Evolutionary conservation across 345 rosid genomes (phyloP), one percentile per base, ranked within the genome.

Genomic region (Acer yangbiense): DNA sequence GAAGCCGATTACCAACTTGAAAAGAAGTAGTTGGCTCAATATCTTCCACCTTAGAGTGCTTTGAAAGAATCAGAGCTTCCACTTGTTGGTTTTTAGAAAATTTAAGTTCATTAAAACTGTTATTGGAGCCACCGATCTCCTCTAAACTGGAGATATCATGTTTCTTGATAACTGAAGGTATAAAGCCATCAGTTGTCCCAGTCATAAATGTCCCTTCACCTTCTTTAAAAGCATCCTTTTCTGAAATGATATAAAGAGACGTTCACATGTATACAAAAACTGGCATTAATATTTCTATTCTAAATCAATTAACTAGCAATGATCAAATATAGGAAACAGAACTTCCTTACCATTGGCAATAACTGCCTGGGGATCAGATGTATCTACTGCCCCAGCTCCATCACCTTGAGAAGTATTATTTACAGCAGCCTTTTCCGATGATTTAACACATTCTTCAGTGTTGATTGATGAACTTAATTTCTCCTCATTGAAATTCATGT

Each of bases 1-100:
- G 86, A 73, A 85, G 88, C 76, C 77, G 78, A 21, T 82, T 48
- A 61, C 75, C 79, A 46, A 72, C 48, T 68, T 79, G 88, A 78
- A 77, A 77, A 74, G 84, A 46, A 76, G 70, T 54, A 69, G 61
- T 43, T 70, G 83, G 58, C 60, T 75, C 65, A 5, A 39, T 63
- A 48, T 68, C 78, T 66, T 73, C 88, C 72, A 74, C 7, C 46
- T 57, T 66, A 69, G 78, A 65, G 14, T 81, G 73, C 70, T 86
- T 75, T 18, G 62, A 27, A 12, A 29, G 20, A 74, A 29, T 78
- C 54, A 77, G 41, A 71, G 79, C 84, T 20, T 65, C 62, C 62
- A 20, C 52, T 43, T 48, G 79, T 71, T 46, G 77, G 32, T 58
- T 50, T 61, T 74, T 83, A 65, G 50, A 63, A 72, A 65, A 70